These are phyloP conservation scores for Fusarium burgessii DNA, from an alignment of 2,329 filamentous ascomycete genomes.

Conservation along the genomic window DNA sequence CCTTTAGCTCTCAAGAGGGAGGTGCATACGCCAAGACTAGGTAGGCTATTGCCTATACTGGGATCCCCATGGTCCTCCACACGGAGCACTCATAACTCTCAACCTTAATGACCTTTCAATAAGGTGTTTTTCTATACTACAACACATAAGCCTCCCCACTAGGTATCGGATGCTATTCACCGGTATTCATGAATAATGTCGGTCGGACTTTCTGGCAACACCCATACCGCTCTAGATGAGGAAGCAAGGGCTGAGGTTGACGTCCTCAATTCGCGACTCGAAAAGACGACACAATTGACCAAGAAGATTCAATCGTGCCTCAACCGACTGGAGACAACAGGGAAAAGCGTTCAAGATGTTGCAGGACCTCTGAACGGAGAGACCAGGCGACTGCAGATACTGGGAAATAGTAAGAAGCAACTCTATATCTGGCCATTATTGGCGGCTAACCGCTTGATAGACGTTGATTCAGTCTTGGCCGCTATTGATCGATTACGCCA, in stretches of 20 bases:
- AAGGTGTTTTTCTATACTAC: not conserved
- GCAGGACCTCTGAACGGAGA: constrained; percentile 93
- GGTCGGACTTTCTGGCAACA: constrained; percentile 60
- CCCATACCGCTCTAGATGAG: constrained; percentile 69
- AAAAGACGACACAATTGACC: constrained; percentile 92
- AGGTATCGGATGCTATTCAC: constrained; percentile 3
- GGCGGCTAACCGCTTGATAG: constrained; percentile 55
- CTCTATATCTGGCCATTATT: constrained; percentile 14
- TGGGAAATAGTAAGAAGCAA: constrained; percentile 75
- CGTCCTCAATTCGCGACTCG: constrained; percentile 78
- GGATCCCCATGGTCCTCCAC: constrained; percentile 11
- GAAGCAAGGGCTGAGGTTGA: constrained; percentile 78
- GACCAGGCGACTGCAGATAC: constrained; percentile 88
- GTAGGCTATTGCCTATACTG: not conserved
- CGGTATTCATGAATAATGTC: constrained; percentile 57
- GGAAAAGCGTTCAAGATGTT: constrained; percentile 90
- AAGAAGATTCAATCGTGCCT: constrained; percentile 96
- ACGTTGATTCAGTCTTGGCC: constrained; percentile 86
- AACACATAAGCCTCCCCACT: not conserved
- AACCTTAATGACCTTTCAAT: constrained; percentile 5
- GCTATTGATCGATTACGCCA: constrained; percentile 91
- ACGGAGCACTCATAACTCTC: not conserved
- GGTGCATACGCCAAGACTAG: not conserved
- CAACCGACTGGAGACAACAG: constrained; percentile 84
- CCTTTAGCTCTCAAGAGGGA: constrained; percentile 7